A percentile compares a stretch with the other conserved stretches of the same genome.
These are phyloP conservation scores for Beauveria australis DNA, from an alignment of 2,329 filamentous ascomycete species.

Conservation along the genomic window DNA sequence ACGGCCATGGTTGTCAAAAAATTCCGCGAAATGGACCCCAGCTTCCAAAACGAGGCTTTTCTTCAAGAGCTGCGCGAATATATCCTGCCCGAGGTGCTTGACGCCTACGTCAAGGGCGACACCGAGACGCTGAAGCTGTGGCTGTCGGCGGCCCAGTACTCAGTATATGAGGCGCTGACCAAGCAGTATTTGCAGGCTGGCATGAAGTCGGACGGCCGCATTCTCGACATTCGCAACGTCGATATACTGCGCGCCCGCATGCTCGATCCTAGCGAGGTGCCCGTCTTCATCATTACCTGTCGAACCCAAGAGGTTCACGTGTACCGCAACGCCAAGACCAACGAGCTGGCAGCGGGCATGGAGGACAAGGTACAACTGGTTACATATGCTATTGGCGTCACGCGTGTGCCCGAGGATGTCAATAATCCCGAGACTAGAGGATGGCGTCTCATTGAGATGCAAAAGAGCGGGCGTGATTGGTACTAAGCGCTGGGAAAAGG, in stretches of 20 bases:
- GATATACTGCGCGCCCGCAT: conserved; percentile 77
- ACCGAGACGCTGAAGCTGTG: conserved; percentile 84
- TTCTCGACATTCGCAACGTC: conserved; percentile 90
- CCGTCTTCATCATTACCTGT: conserved; percentile 95
- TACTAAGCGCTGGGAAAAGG: conserved; percentile 30
- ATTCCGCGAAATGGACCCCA: conserved; percentile 90
- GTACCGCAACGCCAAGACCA: conserved; percentile 85
- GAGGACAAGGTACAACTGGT: conserved; percentile 98
- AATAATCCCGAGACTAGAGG: conserved; percentile 94
- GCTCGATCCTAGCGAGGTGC: conserved; percentile 77
- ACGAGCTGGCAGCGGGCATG: conserved; percentile 89
- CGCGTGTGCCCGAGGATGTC: conserved; percentile 86
- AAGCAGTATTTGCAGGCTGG: conserved; percentile 93
- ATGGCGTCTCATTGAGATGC: conserved; percentile 96
- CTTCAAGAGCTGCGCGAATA: conserved; percentile 94
- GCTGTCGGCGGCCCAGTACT: conserved; percentile 93
- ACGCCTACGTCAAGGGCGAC: conserved; percentile 97
- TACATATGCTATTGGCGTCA: conserved; percentile 96
- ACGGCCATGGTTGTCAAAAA: conserved; percentile 97
- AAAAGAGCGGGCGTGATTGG: conserved; percentile 93
- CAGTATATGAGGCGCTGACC: conserved; percentile 91
- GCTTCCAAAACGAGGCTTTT: conserved; percentile 92
- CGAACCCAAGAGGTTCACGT: conserved; percentile 97
- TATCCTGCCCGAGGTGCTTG: conserved; percentile 91
- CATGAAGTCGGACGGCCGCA: conserved; percentile 88